These are phyloP conservation scores for Claviceps arundinis DNA, from an alignment of 2,329 filamentous ascomycete genomes.

Conservation along the genomic window DNA sequence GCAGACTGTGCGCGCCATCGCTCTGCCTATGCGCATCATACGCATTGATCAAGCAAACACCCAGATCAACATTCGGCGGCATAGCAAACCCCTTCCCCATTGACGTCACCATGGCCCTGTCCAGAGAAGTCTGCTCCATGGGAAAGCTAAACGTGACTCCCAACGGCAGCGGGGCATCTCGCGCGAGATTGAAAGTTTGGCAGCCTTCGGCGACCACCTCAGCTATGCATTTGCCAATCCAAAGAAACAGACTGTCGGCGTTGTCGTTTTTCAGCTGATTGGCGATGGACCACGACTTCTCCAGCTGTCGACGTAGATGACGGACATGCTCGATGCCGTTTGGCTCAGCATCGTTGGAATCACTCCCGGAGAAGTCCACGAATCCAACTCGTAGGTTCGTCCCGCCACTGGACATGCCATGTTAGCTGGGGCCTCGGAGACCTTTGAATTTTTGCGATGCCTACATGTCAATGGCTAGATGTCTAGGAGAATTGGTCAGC, in stretches of 20 bases:
- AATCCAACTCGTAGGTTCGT: constrained; percentile 58
- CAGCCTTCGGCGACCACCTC: constrained; percentile 52
- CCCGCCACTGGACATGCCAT: constrained; percentile 38
- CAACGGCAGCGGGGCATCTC: constrained; percentile 38
- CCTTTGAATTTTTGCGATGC: constrained; percentile 10
- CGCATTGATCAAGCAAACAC: constrained; percentile 42
- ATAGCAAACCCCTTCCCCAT: constrained; percentile 63
- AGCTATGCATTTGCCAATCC: constrained; percentile 68
- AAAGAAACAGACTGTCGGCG: constrained; percentile 62
- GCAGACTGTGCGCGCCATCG: constrained; percentile 37
- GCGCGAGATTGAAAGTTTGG: constrained; percentile 26
- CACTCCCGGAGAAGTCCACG: constrained; percentile 40
- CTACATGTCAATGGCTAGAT: constrained; percentile 54
- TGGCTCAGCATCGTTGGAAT: constrained; percentile 6
- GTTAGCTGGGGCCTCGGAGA: neutral
- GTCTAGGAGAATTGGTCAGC: constrained; percentile 23
- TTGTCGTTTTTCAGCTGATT: constrained; percentile 63
- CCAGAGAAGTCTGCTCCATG: constrained; percentile 50
- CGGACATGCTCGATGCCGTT: neutral
- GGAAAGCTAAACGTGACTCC: constrained; percentile 62
- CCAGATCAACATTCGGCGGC: constrained; percentile 45
- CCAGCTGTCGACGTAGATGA: constrained; percentile 45
- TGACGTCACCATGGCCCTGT: constrained; percentile 48
- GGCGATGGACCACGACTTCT: constrained; percentile 61
- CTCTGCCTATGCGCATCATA: constrained; percentile 38